Base-by-base conservation (phyloP, 345 rosid genomes). In the Euclidium syriacum region DNA sequence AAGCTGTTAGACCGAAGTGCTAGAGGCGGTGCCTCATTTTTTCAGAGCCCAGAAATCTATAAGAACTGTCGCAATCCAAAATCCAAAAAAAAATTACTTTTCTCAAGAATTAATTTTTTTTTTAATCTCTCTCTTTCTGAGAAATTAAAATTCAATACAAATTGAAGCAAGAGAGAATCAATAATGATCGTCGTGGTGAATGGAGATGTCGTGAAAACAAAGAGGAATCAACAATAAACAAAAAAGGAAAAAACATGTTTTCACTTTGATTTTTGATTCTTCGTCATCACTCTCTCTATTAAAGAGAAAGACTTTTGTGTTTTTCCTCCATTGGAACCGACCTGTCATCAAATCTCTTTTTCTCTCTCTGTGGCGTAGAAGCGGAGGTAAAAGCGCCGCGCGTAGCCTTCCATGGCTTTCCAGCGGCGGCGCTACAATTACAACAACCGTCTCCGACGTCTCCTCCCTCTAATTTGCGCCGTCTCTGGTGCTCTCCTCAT, bases 381-480 rank as follows among this genome's bases (percentile, higher is more conserved):
- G 24, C 46, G 35, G 38, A 44, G 62, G 48, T 16, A 26, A 23
- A 52, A 64, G 69, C 50, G 63, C 62, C 75, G 66, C 50, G 49
- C 15, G 47, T 43, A 51, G 73, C 73, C 49, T 35, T 46, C 19
- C 8, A 89, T 92, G 96, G 88, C 91, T 30, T 72, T 67, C 47
- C 83, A 68, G 49, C 79, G 95, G 79, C 95, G 96, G 80, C 95
- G 91, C 69, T 73, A 80, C 59, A 61, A 33, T 60, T 71, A 75
- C 49, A 54, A 77, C 74, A 73, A 70, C 68, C 84, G 86, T 61
- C 68, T 83, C 51, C 84, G 87, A 2, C 75, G 77, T 52, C 64
- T 81, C 26, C 65, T 77, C 2, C 88, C 87, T 2, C 14, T 78
- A 10, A 33, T 86, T 6, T 82, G 82, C 49, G 58, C 81, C 24